Conservation (phyloP, 2,329 filamentous ascomycete genomes). For the Diaporthe longicolla region DNA sequence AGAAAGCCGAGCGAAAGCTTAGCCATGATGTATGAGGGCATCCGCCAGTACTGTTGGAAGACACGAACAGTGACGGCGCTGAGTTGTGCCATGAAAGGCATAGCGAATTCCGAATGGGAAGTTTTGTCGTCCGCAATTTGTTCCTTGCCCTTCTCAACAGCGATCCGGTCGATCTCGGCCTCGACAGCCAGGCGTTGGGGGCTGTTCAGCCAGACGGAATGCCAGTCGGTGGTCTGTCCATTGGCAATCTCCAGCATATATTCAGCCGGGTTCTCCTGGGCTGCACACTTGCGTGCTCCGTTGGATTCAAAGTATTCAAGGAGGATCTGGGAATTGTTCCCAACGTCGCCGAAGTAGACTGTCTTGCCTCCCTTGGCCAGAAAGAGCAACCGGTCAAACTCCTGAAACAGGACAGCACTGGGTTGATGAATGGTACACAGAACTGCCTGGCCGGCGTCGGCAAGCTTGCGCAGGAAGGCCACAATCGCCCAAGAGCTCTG, state of each 20-base stretch:
- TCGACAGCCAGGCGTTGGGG: slow-evolving; percentile 66
- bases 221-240: slow-evolving; percentile 70
- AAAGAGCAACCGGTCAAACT: slow-evolving; percentile 74
- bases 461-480: slow-evolving; percentile 73
- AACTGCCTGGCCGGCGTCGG: slow-evolving; percentile 67
- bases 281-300: slow-evolving; percentile 71
- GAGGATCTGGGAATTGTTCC: slow-evolving; percentile 69
- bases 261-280: slow-evolving; percentile 80
- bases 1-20: slow-evolving; percentile 74
- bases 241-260: slow-evolving; percentile 76
- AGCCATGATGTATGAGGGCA: slow-evolving; percentile 82
- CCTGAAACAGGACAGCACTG: slow-evolving; percentile 65
- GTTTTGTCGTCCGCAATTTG: slow-evolving; percentile 43
- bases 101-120: slow-evolving; percentile 78
- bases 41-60: slow-evolving; percentile 89
- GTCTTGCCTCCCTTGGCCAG: slow-evolving; percentile 75
- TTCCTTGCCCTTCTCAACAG: slow-evolving; percentile 59
- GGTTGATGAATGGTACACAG: slow-evolving; percentile 71
- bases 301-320: slow-evolving; percentile 75
- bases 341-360: slow-evolving; percentile 79
- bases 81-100: slow-evolving; percentile 78
- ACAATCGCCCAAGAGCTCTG: slow-evolving; percentile 76
- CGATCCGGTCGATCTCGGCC: slow-evolving; percentile 75
- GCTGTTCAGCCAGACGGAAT: slow-evolving; percentile 73
- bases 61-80: slow-evolving; percentile 75